Evolutionary conservation across 2,329 filamentous ascomycete species (phyloP), one percentile per base, ranked within the genome.

Genomic region (Fusarium pseudograminearum): DNA sequence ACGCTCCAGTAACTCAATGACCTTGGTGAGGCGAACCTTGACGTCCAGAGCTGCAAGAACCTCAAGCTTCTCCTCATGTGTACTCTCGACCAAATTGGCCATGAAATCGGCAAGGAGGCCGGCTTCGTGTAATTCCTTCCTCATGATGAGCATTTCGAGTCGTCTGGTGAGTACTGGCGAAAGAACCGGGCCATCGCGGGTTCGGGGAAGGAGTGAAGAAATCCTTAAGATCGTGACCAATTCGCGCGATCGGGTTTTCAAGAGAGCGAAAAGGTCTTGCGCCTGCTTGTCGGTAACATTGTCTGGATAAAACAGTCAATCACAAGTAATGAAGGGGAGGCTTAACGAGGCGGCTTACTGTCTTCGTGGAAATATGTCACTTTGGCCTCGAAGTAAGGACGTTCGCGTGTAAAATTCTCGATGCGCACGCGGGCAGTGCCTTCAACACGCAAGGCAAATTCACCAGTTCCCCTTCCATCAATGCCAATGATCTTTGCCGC

Each of bases 61-160:
- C 58, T 92, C 89, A 56, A 99, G 85, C 79, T 97, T 98, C 77
- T 99, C 96, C 78, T 97, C 93, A 69, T 97, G 92, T 12, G 89
- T 91, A 52, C 92, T 90, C 68, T 97, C 93, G 4, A 97, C 88
- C 26, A 98, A 87, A 77, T 97, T 97, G 40, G 93, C 91, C 93
- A 99, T 98, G 78, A 98, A 98, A 78, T 99, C 96, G 9, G 96
- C 95, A 12, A 99, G 85, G 11, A 89, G 83, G 4, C 95, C 95
- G 2, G 94, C 94, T 72, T 98, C 94, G 42, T 88, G 85, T 52
- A 96, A 79, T 62, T 93, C 90, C 77, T 96, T 97, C 78, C 91
- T 90, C 33, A 90, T 86, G 69, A 99, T 97, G 79, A 93, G 96
- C 55, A 94, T 82, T 76, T 98, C 94, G 44, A 99, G 87, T 54